phyloP scores from a whole-genome alignment of 2,329 filamentous ascomycete species.

The Talaromyces rugulosus region DNA sequence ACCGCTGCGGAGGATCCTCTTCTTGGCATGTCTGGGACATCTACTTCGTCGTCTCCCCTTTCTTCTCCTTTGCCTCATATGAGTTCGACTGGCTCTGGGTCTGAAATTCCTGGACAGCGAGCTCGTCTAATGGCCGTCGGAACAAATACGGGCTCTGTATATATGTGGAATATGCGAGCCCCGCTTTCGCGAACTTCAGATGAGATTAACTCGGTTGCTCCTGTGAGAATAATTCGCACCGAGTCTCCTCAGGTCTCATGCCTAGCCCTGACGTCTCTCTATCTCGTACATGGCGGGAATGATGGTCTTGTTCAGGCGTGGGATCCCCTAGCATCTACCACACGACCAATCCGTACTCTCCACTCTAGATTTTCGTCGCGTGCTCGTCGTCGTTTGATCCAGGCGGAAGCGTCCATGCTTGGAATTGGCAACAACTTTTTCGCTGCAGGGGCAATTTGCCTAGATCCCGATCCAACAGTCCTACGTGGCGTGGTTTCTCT shows the following conservation, averaged over 20 bases:
- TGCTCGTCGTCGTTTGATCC: constrained; percentile 69
- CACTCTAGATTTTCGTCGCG: constrained; percentile 80
- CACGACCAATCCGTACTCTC: constrained; percentile 75
- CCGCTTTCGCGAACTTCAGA: constrained; percentile 52
- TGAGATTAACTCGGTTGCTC: constrained; percentile 58
- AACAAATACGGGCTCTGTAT: constrained; percentile 69
- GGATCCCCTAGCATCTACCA: constrained; percentile 84
- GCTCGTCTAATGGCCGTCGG: constrained; percentile 77
- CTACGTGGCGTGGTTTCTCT: constrained; percentile 83
- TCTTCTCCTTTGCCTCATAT: constrained; percentile 51
- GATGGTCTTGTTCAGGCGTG: constrained; percentile 94
- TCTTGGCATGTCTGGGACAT: constrained; percentile 53
- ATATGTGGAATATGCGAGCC: constrained; percentile 82
- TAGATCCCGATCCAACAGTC: constrained; percentile 82
- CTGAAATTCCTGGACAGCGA: constrained; percentile 77
- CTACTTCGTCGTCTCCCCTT: constrained; percentile 50
- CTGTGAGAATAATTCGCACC: constrained; percentile 79
- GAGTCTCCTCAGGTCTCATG: constrained; percentile 85
- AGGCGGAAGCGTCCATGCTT: constrained; percentile 63
- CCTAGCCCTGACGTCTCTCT: constrained; percentile 76
- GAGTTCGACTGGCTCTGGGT: constrained; percentile 35
- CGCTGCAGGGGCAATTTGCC: constrained; percentile 74
- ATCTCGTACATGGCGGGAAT: constrained; percentile 87
- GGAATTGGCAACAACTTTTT: constrained; percentile 71
- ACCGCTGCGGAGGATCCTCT: constrained; percentile 76